Evolutionary conservation across 495 filamentous ascomycete genomes (phyloP), one percentile per base, ranked within the genome.

Genomic region (Extremus antarcticus): DNA sequence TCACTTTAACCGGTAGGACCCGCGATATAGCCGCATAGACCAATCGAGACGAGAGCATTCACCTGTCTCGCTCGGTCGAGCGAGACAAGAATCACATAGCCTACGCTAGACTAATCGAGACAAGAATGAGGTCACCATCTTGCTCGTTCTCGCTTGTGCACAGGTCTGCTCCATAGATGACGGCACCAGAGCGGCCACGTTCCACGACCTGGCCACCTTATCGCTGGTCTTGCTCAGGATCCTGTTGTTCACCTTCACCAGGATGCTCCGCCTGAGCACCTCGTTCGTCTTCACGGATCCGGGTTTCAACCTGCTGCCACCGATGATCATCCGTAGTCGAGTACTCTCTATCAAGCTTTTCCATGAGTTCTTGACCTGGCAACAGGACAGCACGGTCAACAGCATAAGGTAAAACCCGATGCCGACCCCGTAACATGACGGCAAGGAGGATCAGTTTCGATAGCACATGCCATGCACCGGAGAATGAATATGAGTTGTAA

Each of bases 341-440:
- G 19, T 55, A 48, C n/a, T 55, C 43, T 22, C 22, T 25, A 52
- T 55, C 56, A 9, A 48, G 16, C 50, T 32, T 58, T 20, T 39
- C n/a, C 56, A 47, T 58, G 4, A 53, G 29, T n/a, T 53, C 56
- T 29, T 54, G 9, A 13, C 53, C 53, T 10, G 53, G 53, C 20
- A 55, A 10, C 8, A 55, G 43, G 2, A 55, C 45, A 11, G 43
- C 45, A 22, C 53, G 41, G 21, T 55, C 53, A 21, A 55, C 43
- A 2, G 53, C 53, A 16, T 21, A 38, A 21, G 53, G 53, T 21
- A 55, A 32, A 13, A 50, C 32, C 20, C 51, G 35, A 43, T 54
- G 52, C n/a, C 52, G 4, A 17, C 50, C 56, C 17, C 50, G 35
- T 7, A 53, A 39, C 56, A 58, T 53, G 3, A 58, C 56, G 3